phyloP scores from a whole-genome alignment of 129 eudicot species.

The Tagetes patula region DNA sequence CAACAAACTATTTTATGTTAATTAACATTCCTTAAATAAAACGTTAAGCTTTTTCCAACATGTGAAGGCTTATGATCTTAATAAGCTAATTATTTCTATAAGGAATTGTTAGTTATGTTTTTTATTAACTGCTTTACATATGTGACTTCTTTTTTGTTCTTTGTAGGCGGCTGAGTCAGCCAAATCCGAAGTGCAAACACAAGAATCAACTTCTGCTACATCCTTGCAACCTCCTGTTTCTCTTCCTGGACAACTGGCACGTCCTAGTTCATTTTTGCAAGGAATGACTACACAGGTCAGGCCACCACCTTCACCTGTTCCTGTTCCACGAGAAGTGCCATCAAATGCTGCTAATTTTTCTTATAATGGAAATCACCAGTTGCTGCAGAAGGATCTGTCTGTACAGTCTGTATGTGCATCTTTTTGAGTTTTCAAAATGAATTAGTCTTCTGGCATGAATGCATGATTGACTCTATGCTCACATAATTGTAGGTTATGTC shows the following conservation, averaged over 20 bases:
- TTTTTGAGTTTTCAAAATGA: background rate
- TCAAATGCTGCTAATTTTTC: conserved; percentile 46
- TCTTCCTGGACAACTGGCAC: conserved; percentile 39
- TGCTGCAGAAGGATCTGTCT: conserved; percentile 40
- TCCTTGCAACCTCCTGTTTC: conserved; percentile 44
- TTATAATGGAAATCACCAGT: conserved; percentile 36
- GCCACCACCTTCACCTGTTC: conserved; percentile 39
- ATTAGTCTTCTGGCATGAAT: conserved; percentile 21
- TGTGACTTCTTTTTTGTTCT: conserved; percentile 16
- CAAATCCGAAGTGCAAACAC: conserved; percentile 30
- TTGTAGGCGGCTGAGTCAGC: conserved; percentile 31
- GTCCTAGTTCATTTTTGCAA: conserved; percentile 25
- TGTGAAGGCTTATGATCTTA: conserved; percentile 13
- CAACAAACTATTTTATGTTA: background rate
- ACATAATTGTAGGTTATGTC: conserved; percentile 11
- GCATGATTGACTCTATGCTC: conserved; percentile 3
- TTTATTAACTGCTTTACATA: conserved; percentile 16
- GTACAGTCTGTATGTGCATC: conserved; percentile 29
- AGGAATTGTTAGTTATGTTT: conserved; percentile 14
- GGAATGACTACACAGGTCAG: conserved; percentile 34
- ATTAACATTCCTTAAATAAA: conserved; percentile 11
- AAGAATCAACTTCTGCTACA: conserved; percentile 26
- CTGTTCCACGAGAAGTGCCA: conserved; percentile 34
- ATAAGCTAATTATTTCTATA: conserved; percentile 3
- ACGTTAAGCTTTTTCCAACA: conserved; percentile 14